Evolutionary conservation across 2,329 filamentous ascomycete genomes (phyloP).

Genomic region (Neopestalotiopsis sp.): DNA sequence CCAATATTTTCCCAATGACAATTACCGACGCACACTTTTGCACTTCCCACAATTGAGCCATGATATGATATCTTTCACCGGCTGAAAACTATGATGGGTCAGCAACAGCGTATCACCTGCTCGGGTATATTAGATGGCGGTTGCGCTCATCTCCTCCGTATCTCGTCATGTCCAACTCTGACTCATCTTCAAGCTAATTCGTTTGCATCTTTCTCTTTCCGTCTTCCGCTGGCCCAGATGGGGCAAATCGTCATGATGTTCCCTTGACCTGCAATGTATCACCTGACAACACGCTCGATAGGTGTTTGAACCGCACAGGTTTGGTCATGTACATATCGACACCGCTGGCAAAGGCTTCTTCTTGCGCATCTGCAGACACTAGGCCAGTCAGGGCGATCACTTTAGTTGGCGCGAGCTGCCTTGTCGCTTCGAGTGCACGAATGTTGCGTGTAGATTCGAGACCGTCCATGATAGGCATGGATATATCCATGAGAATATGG

Average conservation of each 20-base stretch:
- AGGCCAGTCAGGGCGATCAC: slow-evolving; percentile 52
- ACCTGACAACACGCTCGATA: slow-evolving; percentile 22
- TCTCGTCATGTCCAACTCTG: no score
- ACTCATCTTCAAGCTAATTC: no score
- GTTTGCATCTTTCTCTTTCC: no score
- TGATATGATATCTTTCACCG: no score
- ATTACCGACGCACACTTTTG: no score
- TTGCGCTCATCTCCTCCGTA: no score
- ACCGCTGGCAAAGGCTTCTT: slow-evolving; percentile 50
- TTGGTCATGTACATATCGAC: slow-evolving; percentile 54
- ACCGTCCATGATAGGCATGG: slow-evolving; percentile 52
- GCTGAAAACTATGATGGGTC: no score
- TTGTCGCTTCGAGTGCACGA: slow-evolving; percentile 44
- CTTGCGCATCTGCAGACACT: slow-evolving; percentile 46
- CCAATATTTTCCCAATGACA: no score
- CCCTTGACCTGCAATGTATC: background rate
- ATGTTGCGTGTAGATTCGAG: slow-evolving; percentile 45
- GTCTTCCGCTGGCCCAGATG: no score
- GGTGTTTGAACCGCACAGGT: slow-evolving; percentile 44
- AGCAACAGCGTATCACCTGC: no score
- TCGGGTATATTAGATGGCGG: no score
- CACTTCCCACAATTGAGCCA: no score
- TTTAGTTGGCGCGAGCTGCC: slow-evolving; percentile 40
- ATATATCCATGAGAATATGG: slow-evolving; percentile 34
- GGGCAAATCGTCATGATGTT: background rate